These are phyloP conservation scores for Cystobasidium pallidum DNA, from an alignment of 1,284 basidiomycete genomes.

Conservation along the genomic window DNA sequence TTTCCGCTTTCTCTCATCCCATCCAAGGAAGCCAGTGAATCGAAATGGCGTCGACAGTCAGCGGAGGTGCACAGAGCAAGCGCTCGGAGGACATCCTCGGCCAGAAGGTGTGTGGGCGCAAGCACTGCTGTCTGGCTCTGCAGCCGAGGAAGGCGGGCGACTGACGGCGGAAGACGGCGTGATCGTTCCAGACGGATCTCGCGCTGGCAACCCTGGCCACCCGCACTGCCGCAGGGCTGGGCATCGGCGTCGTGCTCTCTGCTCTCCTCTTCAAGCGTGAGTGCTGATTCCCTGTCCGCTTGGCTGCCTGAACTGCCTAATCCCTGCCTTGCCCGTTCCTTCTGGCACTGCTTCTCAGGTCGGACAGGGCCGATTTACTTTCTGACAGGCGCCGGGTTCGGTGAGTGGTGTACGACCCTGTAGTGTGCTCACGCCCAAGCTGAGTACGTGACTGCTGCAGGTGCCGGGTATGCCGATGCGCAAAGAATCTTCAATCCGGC, in stretches of 20 bases:
- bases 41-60: slow-evolving; percentile 11
- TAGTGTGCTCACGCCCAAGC: too few relatives aligned
- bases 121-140: background rate
- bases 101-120: slow-evolving; percentile 38
- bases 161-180: background rate
- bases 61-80: slow-evolving; percentile 18
- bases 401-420: too few relatives aligned
- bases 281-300: slow-evolving; percentile 58
- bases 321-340: too few relatives aligned
- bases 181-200: slow-evolving; percentile 50
- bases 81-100: slow-evolving; percentile 40
- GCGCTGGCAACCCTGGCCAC: slow-evolving; percentile 60
- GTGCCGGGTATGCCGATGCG: slow-evolving; percentile 53
- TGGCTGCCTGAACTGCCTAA: slow-evolving; percentile 1
- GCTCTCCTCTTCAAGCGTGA: slow-evolving; percentile 92
- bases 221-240: slow-evolving; percentile 87
- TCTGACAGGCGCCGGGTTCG: slow-evolving; percentile 82
- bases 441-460: too few relatives aligned
- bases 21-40: background rate
- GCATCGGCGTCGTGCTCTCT: slow-evolving; percentile 88
- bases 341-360: slow-evolving; percentile 63
- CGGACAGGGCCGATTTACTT: slow-evolving; percentile 95
- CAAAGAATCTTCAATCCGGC: slow-evolving; percentile 53
- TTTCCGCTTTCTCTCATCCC: slow-evolving; percentile 50
- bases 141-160: background rate